phyloP scores from a whole-genome alignment of 2,329 filamentous ascomycete species.

The Colletotrichum liriopes region DNA sequence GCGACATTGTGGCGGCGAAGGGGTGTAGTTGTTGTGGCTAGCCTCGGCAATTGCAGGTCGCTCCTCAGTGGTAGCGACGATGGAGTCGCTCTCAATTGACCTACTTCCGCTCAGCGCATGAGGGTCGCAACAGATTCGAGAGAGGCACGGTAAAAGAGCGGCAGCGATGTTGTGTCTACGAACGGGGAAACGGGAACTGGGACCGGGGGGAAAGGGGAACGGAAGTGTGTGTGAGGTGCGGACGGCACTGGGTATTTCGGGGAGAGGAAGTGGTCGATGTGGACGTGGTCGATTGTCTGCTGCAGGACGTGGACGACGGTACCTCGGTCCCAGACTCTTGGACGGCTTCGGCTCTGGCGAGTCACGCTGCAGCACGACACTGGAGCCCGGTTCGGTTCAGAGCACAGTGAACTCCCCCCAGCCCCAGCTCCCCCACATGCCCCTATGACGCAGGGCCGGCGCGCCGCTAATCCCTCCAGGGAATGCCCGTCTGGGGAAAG shows the following conservation, averaged over 20 bases:
- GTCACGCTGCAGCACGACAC: slow-evolving; percentile 34
- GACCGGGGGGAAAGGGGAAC: slow-evolving; percentile 9
- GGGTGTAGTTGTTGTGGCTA: slow-evolving; percentile 18
- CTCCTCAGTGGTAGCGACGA: slow-evolving; percentile 10
- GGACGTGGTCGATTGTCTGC: slow-evolving; percentile 7
- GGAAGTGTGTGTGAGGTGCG: slow-evolving; percentile 4
- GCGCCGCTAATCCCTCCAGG: slow-evolving; percentile 30
- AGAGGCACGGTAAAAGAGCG: slow-evolving; percentile 13
- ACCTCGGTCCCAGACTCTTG: slow-evolving; percentile 32
- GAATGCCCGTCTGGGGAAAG: slow-evolving; percentile 38
- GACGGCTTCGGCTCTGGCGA: slow-evolving; percentile 36
- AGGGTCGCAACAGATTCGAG: slow-evolving; percentile 1
- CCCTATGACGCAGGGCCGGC: slow-evolving; percentile 39
- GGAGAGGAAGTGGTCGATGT: slow-evolving; percentile 3
- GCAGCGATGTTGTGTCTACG: neutral
- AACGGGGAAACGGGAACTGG: neutral
- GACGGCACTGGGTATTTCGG: slow-evolving; percentile 8
- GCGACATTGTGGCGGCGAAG: slow-evolving; percentile 34
- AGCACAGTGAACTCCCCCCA: slow-evolving; percentile 4
- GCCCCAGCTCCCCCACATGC: slow-evolving; percentile 40
- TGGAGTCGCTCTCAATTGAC: slow-evolving; percentile 23
- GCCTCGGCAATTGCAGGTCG: slow-evolving; percentile 39
- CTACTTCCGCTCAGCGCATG: slow-evolving; percentile 30
- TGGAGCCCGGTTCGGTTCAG: slow-evolving; percentile 10
- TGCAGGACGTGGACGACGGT: slow-evolving; percentile 19